Evolutionary conservation across 2,329 filamentous ascomycete species (phyloP), one percentile per base, ranked within the genome.

Genomic region (Tolypocladium paradoxum): DNA sequence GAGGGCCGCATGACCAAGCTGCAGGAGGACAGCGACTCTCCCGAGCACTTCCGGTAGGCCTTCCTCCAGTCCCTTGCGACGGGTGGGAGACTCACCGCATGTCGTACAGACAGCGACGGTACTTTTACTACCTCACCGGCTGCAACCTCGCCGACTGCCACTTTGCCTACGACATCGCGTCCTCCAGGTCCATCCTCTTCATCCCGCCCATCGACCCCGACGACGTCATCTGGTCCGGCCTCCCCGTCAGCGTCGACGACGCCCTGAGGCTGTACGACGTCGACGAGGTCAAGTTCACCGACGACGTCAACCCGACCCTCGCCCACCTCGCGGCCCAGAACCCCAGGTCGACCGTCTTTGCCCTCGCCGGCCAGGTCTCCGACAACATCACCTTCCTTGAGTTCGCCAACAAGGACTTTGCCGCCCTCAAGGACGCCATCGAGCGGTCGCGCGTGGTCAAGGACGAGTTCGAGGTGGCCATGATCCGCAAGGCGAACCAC

Each of bases 91-190:
- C 43, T 33, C 18, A 33, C 43, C 2, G 4, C 8, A 8, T 5
- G 1, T 34, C 7, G 3, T 7, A 24, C 60, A 90, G 89, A 59
- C 91, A 96, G 72, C 88, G 91, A 57, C 85, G 93, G 53, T 88
- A 84, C 69, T 99, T 99, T 74, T 96, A 88, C 80, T 99, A 99
- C 71, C 77, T 97, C 46, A 92, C 89, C 27, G 93, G 93, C 61
- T 95, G 76, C 65, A 79, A 84, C 57, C 77, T 95, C 33, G 81
- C 91, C 55, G 90, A 96, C 69, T 86, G 86, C 62, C 84, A 85
- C 66, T 80, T 90, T 55, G 79, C 85, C 53, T 96, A 96, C 74
- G 85, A 96, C 59, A 85, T 95, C 54, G 75, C 79, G 47, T 77
- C 81, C 48, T 79, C 83, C 58, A 82, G 83, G 61, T 81, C 91